Base-by-base conservation (phyloP, 148 eudicot species). In the Salicornia ramosissima region DNA sequence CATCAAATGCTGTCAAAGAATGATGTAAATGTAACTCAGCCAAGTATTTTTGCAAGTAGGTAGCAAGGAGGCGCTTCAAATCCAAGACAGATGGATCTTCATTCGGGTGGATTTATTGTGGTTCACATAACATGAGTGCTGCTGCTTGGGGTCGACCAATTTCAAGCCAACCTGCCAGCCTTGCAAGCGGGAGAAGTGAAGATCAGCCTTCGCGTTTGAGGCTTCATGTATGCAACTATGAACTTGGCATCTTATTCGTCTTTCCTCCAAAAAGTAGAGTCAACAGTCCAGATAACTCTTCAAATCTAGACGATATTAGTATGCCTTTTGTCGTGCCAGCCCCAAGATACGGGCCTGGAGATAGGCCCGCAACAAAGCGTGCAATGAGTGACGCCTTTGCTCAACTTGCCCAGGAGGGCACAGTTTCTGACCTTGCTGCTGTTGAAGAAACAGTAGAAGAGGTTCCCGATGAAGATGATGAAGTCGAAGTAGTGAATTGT, bases 91-190 rank as follows among this genome's bases (percentile, higher is more conserved):
- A 69, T 26, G 73, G 71, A 29, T 70, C 95, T 22, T 85, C 93
- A 7, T 88, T 82, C 64, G 98, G 98, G 12, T 92, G 98, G 98
- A 82, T 90, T 62, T 92, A 92, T 76, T 75, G 85, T 47, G 96
- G 96, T 4, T 90, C 98, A 21, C 96, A 92, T 77, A 92, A 92
- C 65, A 80, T 92, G 77, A 92, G 98, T 71, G 90, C 94, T 7
- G 98, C 96, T 39, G 98, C 98, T 69, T 92, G 98, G 98, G 98
- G 98, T 36, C 84, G 83, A 22, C 80, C 83, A 29, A 66, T 92
- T 19, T 85, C 83, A 45, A 71, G 69, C 64, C 50, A 77, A 52
- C 49, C 42, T 62, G 70, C 62, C 36, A 59, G 19, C 28, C 68
- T 47, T 25, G 61, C 59, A 8, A 65, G 24, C 71, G 78, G 65